Evolutionary conservation across 2,329 filamentous ascomycete genomes (phyloP), one percentile per base, ranked within the genome.

Genomic region (Pseudohalonectria lignicola): DNA sequence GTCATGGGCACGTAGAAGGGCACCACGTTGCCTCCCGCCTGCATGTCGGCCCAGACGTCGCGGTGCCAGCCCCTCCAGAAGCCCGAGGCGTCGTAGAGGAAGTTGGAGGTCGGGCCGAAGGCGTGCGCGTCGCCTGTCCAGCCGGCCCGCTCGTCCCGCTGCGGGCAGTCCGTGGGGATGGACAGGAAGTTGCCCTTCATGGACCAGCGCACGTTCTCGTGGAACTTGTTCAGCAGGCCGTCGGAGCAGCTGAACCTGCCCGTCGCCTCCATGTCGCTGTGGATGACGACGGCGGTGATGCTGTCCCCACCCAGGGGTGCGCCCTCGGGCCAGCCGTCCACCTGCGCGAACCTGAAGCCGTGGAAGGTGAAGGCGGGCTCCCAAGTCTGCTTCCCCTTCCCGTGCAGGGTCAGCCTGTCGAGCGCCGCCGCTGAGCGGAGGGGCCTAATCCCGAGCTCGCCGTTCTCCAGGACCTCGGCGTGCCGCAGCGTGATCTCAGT

Each of bases 151-250:
- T 75, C 70, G 38, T 76, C 69, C 2, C 69, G 58, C 43, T 74
- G 69, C 0, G 71, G 71, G 44, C 70, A 75, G 45, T 79, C 74
- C 0, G 72, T 77, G 0, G 72, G 72, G 1, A 77, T 52, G 0
- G 62, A 64, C 3, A 77, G 45, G 45, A 79, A 77, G 45, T 78
- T 79, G 1, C 71, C 71, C 20, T 63, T 62, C 65, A 76, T 74
- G 5, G 63, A 64, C 74, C 74, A 77, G 21, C 57, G 48, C 1
- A 70, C 61, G 39, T 79, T 79, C 1, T 60, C 39, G 43, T 77
- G 66, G 4, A 79, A 61, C 33, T 66, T 55, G 45, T 76, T 78
- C 19, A 79, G 44, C 4, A 66, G 52, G 0, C 46, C 34, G 34
- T 78, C 52, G 0, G 73, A 78, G 40, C 66, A 74, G 8, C 60